Percentiles rank a stretch among this genome's conserved stretches.
These are phyloP conservation scores for Coccinonectria pachysandricola DNA, from an alignment of 2,329 filamentous ascomycete species.

Conservation along the genomic window DNA sequence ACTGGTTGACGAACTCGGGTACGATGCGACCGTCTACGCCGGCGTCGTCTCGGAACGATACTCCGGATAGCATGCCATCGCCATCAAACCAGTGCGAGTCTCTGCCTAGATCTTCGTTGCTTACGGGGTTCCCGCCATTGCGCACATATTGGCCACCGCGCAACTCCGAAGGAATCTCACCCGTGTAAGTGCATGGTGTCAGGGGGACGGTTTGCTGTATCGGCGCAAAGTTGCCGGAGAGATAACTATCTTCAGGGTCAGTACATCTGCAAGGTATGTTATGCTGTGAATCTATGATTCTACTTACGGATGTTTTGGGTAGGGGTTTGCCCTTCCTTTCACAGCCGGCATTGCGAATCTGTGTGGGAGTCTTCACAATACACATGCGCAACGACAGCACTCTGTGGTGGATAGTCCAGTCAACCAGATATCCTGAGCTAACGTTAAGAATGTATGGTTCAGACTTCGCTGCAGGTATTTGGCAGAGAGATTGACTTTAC, in stretches of 20 bases:
- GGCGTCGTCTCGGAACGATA: constrained; percentile 39
- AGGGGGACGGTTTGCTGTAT: constrained; percentile 44
- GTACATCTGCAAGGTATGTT: too few relatives aligned
- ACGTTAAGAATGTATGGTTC: too few relatives aligned
- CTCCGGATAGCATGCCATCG: constrained; percentile 63
- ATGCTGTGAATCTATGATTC: too few relatives aligned
- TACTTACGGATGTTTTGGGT: constrained; percentile 4
- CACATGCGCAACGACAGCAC: too few relatives aligned
- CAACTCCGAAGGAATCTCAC: constrained; percentile 53
- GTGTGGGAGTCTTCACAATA: too few relatives aligned
- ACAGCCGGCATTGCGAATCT: too few relatives aligned
- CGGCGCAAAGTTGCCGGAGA: constrained; percentile 61
- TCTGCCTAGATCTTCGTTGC: constrained; percentile 47
- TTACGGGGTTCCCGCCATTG: constrained; percentile 60
- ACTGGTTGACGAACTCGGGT: constrained; percentile 61
- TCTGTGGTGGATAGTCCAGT: too few relatives aligned
- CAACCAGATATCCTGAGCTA: too few relatives aligned
- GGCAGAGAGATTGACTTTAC: too few relatives aligned
- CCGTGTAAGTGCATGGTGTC: constrained; percentile 46
- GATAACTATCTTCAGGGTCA: too few relatives aligned
- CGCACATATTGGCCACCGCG: constrained; percentile 61
- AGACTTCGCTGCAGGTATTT: too few relatives aligned
- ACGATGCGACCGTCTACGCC: constrained; percentile 30
- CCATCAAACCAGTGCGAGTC: constrained; percentile 68
- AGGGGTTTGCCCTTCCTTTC: too few relatives aligned